Conservation (phyloP, 495 filamentous ascomycete species). For the Cercophora newfieldiana region DNA sequence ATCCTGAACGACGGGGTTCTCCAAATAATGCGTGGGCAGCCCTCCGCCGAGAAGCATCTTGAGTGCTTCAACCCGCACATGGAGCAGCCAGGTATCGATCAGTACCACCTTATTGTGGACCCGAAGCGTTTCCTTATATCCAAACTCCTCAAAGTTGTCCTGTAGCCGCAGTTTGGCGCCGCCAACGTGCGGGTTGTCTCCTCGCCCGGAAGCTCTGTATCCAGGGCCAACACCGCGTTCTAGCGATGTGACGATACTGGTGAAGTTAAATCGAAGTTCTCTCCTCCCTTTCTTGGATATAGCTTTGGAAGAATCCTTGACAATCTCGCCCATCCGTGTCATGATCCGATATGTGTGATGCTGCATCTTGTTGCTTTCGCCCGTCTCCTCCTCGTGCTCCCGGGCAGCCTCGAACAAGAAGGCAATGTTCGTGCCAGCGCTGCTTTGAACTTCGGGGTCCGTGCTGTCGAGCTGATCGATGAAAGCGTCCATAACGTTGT, state of each 20-base stretch:
- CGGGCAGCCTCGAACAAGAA: conserved; percentile 81
- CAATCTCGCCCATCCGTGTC: conserved; percentile 52
- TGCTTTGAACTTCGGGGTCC: conserved; percentile 75
- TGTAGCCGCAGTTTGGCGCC: conserved; percentile 66
- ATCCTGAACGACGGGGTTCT: conserved; percentile 77
- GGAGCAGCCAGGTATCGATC: conserved; percentile 91
- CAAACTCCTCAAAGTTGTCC: conserved; percentile 71
- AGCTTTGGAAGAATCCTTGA: conserved; percentile 62
- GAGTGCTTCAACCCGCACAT: conserved; percentile 72
- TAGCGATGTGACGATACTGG: conserved; percentile 80
- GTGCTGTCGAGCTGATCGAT: conserved; percentile 84
- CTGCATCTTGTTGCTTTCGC: conserved; percentile 47
- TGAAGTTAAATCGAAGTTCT: conserved; percentile 72
- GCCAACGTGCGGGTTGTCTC: conserved; percentile 42
- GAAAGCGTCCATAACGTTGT: conserved; percentile 78
- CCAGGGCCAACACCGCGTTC: conserved; percentile 59
- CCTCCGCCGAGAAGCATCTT: conserved; percentile 78
- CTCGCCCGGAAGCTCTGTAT: conserved; percentile 46
- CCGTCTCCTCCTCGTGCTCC: conserved; percentile 63
- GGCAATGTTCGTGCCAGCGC: conserved; percentile 88
- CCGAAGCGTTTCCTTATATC: conserved; percentile 73
- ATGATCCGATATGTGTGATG: conserved; percentile 61
- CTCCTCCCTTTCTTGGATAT: conserved; percentile 80
- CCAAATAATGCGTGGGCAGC: conserved; percentile 75
- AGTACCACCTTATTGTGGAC: conserved; percentile 72